Evolutionary conservation across 306 rosid genomes (phyloP), one percentile per base, ranked within the genome.

Genomic region (Boehmeria nivea): DNA sequence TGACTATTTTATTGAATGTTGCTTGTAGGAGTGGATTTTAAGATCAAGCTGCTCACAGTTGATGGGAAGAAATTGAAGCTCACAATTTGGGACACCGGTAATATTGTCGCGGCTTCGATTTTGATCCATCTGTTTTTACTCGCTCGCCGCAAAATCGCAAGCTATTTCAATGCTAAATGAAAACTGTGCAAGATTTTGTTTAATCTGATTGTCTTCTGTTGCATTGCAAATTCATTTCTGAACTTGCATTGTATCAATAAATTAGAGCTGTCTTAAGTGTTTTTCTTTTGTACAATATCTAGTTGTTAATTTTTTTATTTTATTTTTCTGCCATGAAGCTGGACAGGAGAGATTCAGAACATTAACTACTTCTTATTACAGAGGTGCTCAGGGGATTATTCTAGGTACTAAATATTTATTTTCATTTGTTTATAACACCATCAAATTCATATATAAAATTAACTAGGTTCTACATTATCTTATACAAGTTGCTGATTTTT

Each of bases 11-110:
- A 19, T 26, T 50, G 24, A 15, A 5, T 21, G 17, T 3, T 10
- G 20, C 51, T 27, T 66, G 63, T 37, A 93, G 99, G 99, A 56
- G 99, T 93, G 78, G 99, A 93, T 83, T 93, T 93, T 66, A 93
- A 87, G 84, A 83, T 87, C 81, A 93, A 93, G 84, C 70, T 49
- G 40, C 89, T 87, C 31, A 69, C 88, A 12, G 89, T 87, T 3
- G 89, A 78, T 38, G 95, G 85, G 76, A 87, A 85, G 83, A 93
- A 66, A 73, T 77, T 87, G 65, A 93, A 93, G 77, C 73, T 93
- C 68, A 93, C 94, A n/a, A 87, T 93, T 54, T 93, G 99, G 99
- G 99, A 93, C 57, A 93, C 99, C 16, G 99, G 99, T 93, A 82
- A 76, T 31, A 38, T 24, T 2, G 1, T 25, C 37, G 6, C 16